These are phyloP conservation scores for Beauveria sp. DNA, from an alignment of 2,329 filamentous ascomycete genomes.

Conservation along the genomic window DNA sequence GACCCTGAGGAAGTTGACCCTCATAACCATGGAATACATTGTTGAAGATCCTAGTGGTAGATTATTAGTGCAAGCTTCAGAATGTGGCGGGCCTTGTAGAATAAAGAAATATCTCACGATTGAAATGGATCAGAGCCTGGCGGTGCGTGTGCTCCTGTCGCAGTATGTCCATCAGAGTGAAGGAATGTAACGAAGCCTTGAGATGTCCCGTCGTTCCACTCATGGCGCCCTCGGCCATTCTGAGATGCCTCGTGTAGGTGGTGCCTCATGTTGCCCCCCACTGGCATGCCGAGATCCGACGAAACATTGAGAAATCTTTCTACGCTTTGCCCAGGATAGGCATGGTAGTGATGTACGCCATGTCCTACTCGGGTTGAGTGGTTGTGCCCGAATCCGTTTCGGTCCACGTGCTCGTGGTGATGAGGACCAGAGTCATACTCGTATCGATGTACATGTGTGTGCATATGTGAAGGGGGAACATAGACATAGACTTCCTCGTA, in stretches of 20 bases:
- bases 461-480: no score
- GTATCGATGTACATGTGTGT: constrained; percentile 15
- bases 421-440: constrained; percentile 48
- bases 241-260: not conserved
- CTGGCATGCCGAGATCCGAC: constrained; percentile 24
- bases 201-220: constrained; percentile 31
- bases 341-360: constrained; percentile 22
- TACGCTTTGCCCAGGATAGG: constrained; percentile 29
- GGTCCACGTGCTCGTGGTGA: constrained; percentile 45
- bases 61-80: not conserved
- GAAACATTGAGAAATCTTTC: constrained; percentile 38
- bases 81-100: not conserved
- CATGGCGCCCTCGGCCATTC: constrained; percentile 19
- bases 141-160: constrained; percentile 8
- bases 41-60: not conserved
- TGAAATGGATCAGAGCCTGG: constrained; percentile 35
- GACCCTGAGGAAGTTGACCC: constrained; percentile 13
- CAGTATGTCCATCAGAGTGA: constrained; percentile 24
- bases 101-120: constrained; percentile 30
- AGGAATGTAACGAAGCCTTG: constrained; percentile 43
- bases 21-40: constrained; percentile 6
- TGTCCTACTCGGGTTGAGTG: constrained; percentile 26
- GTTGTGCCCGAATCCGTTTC: constrained; percentile 33
- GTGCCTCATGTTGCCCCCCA: not conserved
- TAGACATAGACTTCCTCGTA: no score